A percentile compares a stretch with the other conserved stretches of the same genome.
Conservation (phyloP, 2,329 filamentous ascomycete species). For the Trichoderma aggressivum region DNA sequence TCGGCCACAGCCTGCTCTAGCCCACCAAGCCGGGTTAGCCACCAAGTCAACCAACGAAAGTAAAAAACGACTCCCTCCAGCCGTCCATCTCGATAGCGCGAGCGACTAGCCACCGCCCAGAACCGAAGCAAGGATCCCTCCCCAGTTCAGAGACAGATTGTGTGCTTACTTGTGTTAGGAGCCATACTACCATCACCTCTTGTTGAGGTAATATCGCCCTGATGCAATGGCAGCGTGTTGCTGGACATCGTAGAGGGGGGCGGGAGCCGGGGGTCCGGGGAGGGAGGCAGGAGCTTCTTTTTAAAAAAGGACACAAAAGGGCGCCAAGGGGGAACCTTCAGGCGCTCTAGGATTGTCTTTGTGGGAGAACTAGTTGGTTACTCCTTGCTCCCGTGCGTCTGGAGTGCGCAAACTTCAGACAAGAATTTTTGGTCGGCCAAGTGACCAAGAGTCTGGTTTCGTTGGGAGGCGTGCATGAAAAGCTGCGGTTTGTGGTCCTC, state of each 20-base stretch:
- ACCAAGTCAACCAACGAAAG: background rate
- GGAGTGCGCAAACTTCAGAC: slow-evolving; percentile 18
- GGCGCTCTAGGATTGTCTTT: slow-evolving; percentile 6
- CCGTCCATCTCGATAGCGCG: background rate
- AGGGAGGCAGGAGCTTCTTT: slow-evolving; percentile 11
- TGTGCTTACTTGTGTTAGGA: slow-evolving; percentile 33
- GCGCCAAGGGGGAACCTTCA: background rate
- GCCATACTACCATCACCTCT: slow-evolving; percentile 32
- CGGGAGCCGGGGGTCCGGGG: slow-evolving; percentile 1
- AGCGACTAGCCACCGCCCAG: background rate
- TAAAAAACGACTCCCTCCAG: slow-evolving; percentile 13
- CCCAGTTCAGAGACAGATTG: background rate
- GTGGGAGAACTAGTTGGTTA: slow-evolving; percentile 13
- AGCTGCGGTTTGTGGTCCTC: slow-evolving; percentile 8
- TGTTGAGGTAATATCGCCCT: slow-evolving; percentile 26
- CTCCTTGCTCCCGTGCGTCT: slow-evolving; percentile 16
- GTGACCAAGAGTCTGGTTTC: slow-evolving; percentile 18
- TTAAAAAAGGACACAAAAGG: background rate
- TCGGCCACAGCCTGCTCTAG: slow-evolving; percentile 56
- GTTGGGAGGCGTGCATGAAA: slow-evolving; percentile 21
- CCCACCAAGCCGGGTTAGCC: slow-evolving; percentile 6
- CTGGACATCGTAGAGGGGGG: slow-evolving; percentile 28
- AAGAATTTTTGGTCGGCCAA: slow-evolving; percentile 7
- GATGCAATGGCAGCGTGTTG: slow-evolving; percentile 34
- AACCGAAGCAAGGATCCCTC: background rate